Evolutionary conservation across 257 asterid genomes (phyloP), one percentile per base, ranked within the genome.

Genomic region (Nicotiana undulata): DNA sequence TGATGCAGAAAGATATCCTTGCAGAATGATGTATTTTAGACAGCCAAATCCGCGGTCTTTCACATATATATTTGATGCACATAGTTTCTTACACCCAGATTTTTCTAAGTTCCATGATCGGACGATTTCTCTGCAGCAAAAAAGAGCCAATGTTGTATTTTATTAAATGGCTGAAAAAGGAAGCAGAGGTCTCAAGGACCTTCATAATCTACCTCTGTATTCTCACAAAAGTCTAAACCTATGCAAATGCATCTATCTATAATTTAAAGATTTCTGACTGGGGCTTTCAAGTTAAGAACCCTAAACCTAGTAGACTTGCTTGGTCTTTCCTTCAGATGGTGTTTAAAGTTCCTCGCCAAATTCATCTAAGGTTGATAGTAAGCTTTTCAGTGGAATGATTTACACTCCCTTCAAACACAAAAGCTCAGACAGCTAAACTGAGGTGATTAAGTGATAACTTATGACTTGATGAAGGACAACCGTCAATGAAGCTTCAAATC

Each of bases 121-220:
- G 75, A 82, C 79, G 83, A 82, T 74, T 80, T 87, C 87, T 82
- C 95, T 91, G 90, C 83, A 81, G 83, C 20, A 55, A 37, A 85
- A 80, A 67, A 55, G 40, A n/a, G 61, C 60, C 37, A 17, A 12
- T 24, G 31, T 31, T 53, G 79, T 79, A 81, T 74, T 79, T 78
- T 12, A 72, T 46, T 72, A 12, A 72, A 8, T 24, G 78, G 22
- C 78, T 24, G 24, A 46, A 46, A 24, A 72, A 46, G 78, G 49
- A 46, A 46, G 46, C 60, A 46, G 34, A 24, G 24, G 22, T 79
- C 56, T 40, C 76, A 80, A 7, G 16, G 37, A 20, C 3, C 16
- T 64, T 20, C 10, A 26, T 58, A 18, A 24, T 26, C 46, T 7
- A 34, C 61, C 53, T 17, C 12, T 32, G 46, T 37, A 32, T 77